Base-by-base conservation (phyloP, 2,329 filamentous ascomycete genomes). In the Polytolypa hystricis region DNA sequence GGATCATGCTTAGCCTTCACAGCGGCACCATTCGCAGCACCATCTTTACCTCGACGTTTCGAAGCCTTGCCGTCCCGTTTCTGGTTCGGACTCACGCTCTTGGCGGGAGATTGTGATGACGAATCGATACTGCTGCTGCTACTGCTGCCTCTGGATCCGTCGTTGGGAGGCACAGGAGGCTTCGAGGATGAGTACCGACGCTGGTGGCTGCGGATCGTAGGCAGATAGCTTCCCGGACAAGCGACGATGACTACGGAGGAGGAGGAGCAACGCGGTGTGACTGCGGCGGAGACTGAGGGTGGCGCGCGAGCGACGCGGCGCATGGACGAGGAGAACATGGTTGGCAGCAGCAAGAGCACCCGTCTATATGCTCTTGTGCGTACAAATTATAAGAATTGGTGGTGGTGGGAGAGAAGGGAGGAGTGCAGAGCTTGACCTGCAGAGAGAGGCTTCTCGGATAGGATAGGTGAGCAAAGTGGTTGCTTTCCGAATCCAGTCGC, bases 131-230 rank as follows among this genome's bases (percentile, higher is more conserved):
- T n/a, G n/a, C n/a, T n/a, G n/a, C n/a, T n/a, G n/a, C n/a, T n/a
- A n/a, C n/a, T n/a, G 6, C 35, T 23, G 14, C 52, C 53, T 30
- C 56, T 53, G 11, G 63, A 60, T 33, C 64, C 63, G 54, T 67
- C 62, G 41, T 62, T 67, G 3, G 64, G 61, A 21, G 60, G 61
- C 27, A 60, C 54, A 12, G 61, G 61, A 20, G 60, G 64, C 44
- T 67, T 67, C n/a, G 64, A 67, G 23, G 64, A 67, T 29, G 64
- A 67, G 52, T 66, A 65, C 39, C 64, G 59, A 42, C 62, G 59
- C 47, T 66, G 64, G 46, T 65, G 63, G 39, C 45, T 48, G 31
- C 54, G 54, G 40, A 54, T 54, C 39, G 51, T 46, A 42, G 37
- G 27, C 46, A 58, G 43, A 35, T 50, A 48, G 43, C 48, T 50